Percentiles rank a stretch among this genome's conserved stretches.
These are phyloP conservation scores for Globisporangium heterothallicum DNA, from an alignment of 352 stramenopile genomes.

Conservation along the genomic window DNA sequence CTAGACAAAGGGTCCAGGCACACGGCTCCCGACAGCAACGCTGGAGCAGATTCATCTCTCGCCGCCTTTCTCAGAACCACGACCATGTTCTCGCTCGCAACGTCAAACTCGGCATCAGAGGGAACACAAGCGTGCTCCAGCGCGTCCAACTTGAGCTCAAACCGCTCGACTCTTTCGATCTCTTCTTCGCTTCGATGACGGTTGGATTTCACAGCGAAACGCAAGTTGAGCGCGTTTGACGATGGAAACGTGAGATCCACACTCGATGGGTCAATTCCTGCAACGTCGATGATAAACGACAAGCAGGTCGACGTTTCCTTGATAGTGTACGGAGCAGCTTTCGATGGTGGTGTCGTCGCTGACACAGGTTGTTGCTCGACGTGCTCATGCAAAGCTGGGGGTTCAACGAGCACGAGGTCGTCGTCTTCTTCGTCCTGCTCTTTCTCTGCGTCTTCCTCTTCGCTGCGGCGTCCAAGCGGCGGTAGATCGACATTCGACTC, in stretches of 20 bases:
- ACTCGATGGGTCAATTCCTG: conserved; percentile 26
- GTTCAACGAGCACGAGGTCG: conserved; percentile 11
- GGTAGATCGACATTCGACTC: conserved; percentile 39
- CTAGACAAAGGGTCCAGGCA: too few species aligned
- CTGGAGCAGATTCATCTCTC: conserved; percentile 1
- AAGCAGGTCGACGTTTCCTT: conserved; percentile 41
- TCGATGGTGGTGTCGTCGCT: not conserved
- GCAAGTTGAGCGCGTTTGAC: conserved; percentile 22
- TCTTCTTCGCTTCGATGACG: not conserved
- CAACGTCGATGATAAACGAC: conserved; percentile 46
- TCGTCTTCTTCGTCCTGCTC: conserved; percentile 7
- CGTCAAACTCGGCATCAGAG: conserved; percentile 31
- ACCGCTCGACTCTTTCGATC: conserved; percentile 12
- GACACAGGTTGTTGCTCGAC: not conserved
- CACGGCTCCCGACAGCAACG: conserved; percentile 5
- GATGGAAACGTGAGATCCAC: conserved; percentile 39
- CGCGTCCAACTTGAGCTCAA: conserved; percentile 23
- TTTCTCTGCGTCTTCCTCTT: conserved; percentile 32
- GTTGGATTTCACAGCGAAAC: conserved; percentile 24
- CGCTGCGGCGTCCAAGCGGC: conserved; percentile 49
- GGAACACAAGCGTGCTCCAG: conserved; percentile 22
- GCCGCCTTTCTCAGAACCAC: conserved; percentile 31
- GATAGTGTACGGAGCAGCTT: conserved; percentile 21
- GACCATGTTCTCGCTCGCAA: conserved; percentile 71
- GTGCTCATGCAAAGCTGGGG: not conserved